Conservation (phyloP, 306 rosid genomes). For the Arachis hypogaea region DNA sequence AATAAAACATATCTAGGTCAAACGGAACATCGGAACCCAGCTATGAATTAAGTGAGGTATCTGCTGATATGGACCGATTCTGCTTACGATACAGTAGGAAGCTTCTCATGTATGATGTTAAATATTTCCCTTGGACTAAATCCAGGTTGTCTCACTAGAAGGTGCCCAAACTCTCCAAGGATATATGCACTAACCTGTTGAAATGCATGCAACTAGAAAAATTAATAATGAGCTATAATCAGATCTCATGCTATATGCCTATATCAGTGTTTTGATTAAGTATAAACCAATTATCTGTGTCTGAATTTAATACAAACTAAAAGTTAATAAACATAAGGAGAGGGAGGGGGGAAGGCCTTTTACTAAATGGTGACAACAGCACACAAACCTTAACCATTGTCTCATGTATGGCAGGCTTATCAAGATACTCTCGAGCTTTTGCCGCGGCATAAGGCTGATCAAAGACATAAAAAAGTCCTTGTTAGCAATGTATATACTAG, state of each 20-base stretch:
- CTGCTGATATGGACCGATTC: constrained; percentile 3
- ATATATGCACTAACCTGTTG: constrained; percentile 79
- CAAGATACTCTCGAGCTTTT: constrained; percentile 96
- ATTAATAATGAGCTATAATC: neutral
- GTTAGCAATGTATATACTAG: constrained; percentile 42
- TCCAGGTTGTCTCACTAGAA: constrained; percentile 72
- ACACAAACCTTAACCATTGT: constrained; percentile 97
- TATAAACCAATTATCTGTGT: too few species aligned
- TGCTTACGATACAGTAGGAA: constrained; percentile 81
- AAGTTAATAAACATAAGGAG: neutral
- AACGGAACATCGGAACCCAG: constrained; percentile 12
- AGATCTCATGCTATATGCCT: neutral
- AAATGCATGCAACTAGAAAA: constrained; percentile 18
- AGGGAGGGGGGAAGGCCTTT: neutral
- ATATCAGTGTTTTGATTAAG: neutral
- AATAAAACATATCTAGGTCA: constrained; percentile 34
- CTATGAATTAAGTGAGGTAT: neutral
- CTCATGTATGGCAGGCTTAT: constrained; percentile 97
- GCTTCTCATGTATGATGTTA: constrained; percentile 68
- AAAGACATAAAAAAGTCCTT: constrained; percentile 46
- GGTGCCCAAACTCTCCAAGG: constrained; percentile 84
- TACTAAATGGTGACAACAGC: neutral
- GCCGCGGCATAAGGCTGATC: constrained; percentile 94
- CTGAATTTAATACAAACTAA: neutral
- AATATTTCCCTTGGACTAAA: constrained; percentile 72